Evolutionary conservation across 169 alveolate species (phyloP).

Genomic region (Cryptosporidium canis): DNA sequence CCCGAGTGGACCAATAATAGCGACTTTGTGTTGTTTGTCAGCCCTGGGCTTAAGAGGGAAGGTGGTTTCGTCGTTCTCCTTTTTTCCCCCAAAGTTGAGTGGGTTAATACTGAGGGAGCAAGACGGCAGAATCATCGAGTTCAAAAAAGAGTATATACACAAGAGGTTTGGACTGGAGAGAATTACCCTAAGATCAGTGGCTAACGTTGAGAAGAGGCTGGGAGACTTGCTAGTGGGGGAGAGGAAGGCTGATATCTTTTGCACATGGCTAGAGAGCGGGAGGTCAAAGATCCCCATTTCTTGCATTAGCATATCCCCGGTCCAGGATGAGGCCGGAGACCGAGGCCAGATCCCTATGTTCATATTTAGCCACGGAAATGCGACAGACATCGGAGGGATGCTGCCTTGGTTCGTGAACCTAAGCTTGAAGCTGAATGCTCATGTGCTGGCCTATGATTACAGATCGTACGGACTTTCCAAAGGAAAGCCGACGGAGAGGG

Average conservation of each 20-base stretch:
- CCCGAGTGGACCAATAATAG: conserved; percentile 55
- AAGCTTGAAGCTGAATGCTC: conserved; percentile 30
- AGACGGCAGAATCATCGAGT: conserved; percentile 7
- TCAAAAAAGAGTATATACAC: conserved; percentile 4
- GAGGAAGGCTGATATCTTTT: conserved; percentile 23
- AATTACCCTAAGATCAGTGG: conserved; percentile 27
- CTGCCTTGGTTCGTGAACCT: conserved; percentile 31
- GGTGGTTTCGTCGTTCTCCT: conserved; percentile 31
- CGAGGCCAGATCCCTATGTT: background rate
- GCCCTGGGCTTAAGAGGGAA: conserved; percentile 33
- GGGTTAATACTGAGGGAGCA: conserved; percentile 20
- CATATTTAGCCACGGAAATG: conserved; percentile 67
- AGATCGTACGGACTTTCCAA: conserved; percentile 62
- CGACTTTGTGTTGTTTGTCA: conserved; percentile 52
- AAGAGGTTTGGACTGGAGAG: conserved; percentile 39
- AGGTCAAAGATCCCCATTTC: conserved; percentile 66
- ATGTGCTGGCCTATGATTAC: conserved; percentile 62
- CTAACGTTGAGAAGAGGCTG: conserved; percentile 20
- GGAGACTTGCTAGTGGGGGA: conserved; percentile 34
- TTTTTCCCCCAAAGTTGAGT: conserved; percentile 55
- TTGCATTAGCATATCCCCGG: conserved; percentile 28
- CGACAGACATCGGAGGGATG: conserved; percentile 54
- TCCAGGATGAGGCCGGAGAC: background rate
- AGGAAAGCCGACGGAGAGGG: conserved; percentile 65
- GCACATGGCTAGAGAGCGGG: conserved; percentile 63